Evolutionary conservation across 2,329 filamentous ascomycete genomes (phyloP), one percentile per base, ranked within the genome.

Genomic region (Alternaria viburni): DNA sequence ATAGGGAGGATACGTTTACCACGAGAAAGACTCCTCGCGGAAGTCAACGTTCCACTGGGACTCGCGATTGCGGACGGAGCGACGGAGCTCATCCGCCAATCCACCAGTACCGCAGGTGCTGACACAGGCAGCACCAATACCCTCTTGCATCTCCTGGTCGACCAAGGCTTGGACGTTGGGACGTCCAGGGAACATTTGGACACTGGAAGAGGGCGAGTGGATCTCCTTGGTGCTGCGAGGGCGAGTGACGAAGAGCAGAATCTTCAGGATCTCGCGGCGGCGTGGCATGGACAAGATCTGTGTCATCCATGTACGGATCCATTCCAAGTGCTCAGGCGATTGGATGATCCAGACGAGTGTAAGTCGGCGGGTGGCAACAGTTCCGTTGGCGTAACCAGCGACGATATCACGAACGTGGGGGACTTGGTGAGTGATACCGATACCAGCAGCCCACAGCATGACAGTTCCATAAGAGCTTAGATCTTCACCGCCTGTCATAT

Each of bases 351-450:
- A 98, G 64, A 97, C 88, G 8, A 98, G 88, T 1, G 91, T 92
- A 50, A 98, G 83, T 44, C 90, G 89, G 55, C 93, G 90, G 4
- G 93, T 93, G 5, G 95, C 93, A 41, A 93, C 89, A 1, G 89
- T 93, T 62, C 70, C 90, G 88, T 92, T 81, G 83, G 85, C 84
- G 84, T 88, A 74, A 80, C 83, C 81, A 52, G 79, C 79, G 45
- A 85, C 82, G 17, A 85, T 80, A 62, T 96, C 90, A 59, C 89
- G 90, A 9, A 97, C 87, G 79, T 96, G 97, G 32, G 93, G 92
- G 28, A 98, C 88, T 78, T 97, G 93, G 79, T 98, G 95, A 1
- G 95, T 97, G 81, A 99, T 98, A 66, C 96, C 96, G 6, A 96
- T 93, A 61, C 95, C 93, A 60, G 93, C 94, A 12, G 95, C 94